These are phyloP conservation scores for Clarireedia hainanense DNA, from an alignment of 2,329 filamentous ascomycete species.

Conservation along the genomic window DNA sequence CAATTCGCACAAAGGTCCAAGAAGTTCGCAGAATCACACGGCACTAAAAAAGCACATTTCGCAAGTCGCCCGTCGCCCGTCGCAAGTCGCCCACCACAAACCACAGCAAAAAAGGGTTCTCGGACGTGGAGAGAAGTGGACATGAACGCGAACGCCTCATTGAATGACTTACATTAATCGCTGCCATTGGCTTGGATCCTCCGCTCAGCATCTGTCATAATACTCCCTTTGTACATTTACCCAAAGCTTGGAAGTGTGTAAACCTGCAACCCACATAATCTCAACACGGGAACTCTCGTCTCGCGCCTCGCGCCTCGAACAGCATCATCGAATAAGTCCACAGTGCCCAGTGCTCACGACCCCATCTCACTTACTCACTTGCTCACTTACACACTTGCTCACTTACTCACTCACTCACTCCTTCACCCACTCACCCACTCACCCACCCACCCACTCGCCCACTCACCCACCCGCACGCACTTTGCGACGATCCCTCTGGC, in stretches of 20 bases:
- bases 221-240: no score
- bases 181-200: neutral
- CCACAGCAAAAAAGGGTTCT: neutral
- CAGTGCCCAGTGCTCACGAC: no score
- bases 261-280: neutral
- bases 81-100: neutral
- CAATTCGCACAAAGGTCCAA: neutral
- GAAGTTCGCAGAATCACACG: neutral
- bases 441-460: no score
- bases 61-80: neutral
- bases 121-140: neutral
- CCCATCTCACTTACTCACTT: no score
- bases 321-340: no score
- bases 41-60: neutral
- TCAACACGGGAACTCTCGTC: neutral
- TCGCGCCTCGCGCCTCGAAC: no score
- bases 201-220: slow-evolving; percentile 1
- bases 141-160: neutral
- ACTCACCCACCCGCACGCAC: no score
- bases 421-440: no score
- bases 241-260: no score
- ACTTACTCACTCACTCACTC: no score
- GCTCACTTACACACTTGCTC: no score
- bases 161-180: neutral
- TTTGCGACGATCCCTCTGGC: no score